Evolutionary conservation across 352 stramenopile genomes (phyloP), one percentile per base, ranked within the genome.

Genomic region (Globisporangium camurandrum): DNA sequence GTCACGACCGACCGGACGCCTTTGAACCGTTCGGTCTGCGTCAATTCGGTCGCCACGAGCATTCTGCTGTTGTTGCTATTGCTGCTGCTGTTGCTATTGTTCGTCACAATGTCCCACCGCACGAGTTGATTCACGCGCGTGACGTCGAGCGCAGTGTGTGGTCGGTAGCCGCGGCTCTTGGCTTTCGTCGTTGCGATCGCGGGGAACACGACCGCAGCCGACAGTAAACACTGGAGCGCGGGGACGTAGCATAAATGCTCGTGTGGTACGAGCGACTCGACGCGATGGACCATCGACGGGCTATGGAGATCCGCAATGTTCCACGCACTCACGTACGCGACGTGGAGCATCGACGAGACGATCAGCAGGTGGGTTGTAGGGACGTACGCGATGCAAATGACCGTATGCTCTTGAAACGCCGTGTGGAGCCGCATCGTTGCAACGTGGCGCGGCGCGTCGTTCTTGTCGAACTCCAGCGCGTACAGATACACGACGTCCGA

Each of bases 401-500:
- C 45, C 1, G 59, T 60, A 52, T 90, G 78, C 37, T 84, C 78
- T 39, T 87, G 71, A 62, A 88, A 90, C 12, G 75, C 74, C 0
- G 78, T 90, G 59, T 90, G 78, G 4, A 88, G 49, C 11, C 78
- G 67, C 50, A 90, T 78, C 0, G 71, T 82, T 33, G 75, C 79
- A 19, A 83, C 43, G 31, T 88, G 69, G n/a, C 65, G 67, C 7
- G 74, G 74, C 2, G 67, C 72, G 5, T 85, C 75, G 49, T 83
- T 82, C 6, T 59, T 61, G 31, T 86, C 68, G 37, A 87, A 86
- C 45, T 79, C 67, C 9, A 86, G 51, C 3, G 56, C 59, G 52
- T 90, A 88, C 12, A 88, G 40, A 38, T 75, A 76, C 12, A 90
- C 74, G 31, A 90, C 75, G 56, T 88, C 79, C 20, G 74, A 75